Evolutionary conservation across 2,329 filamentous ascomycete genomes (phyloP).

Genomic region (Penicillium polonicum): DNA sequence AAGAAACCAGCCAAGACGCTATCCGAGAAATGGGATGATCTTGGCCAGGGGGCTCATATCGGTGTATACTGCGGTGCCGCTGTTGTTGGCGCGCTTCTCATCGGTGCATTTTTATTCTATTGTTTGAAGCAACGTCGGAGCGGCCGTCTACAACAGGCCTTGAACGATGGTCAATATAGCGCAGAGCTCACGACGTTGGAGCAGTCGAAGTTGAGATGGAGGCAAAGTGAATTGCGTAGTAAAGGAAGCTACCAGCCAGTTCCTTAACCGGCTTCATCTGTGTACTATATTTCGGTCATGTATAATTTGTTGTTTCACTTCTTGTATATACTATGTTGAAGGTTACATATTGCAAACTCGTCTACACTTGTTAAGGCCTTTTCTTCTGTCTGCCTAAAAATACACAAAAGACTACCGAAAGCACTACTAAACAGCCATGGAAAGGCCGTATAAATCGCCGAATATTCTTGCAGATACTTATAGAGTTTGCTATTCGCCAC

Average conservation of each 20-base stretch:
- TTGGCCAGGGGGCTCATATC: slow-evolving; percentile 12
- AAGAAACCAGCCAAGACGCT: slow-evolving; percentile 11
- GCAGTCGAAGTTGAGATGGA: slow-evolving; percentile 12
- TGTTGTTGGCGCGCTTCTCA: slow-evolving; percentile 4
- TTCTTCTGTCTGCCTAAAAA: too few species aligned
- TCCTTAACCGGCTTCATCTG: background rate
- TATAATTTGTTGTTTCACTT: background rate
- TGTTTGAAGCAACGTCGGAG: slow-evolving; percentile 14
- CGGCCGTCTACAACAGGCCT: slow-evolving; percentile 15
- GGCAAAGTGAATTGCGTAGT: slow-evolving; percentile 13
- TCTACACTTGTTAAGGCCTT: too few species aligned
- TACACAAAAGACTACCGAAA: too few species aligned
- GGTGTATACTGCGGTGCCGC: slow-evolving; percentile 12
- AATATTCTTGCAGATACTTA: too few species aligned
- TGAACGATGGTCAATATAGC: slow-evolving; percentile 8
- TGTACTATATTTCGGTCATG: background rate
- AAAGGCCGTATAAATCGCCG: background rate
- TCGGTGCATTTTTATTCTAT: slow-evolving; percentile 9
- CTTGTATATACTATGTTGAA: background rate
- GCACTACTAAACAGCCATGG: background rate
- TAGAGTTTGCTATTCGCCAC: background rate
- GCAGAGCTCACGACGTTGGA: slow-evolving; percentile 12
- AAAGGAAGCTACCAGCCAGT: slow-evolving; percentile 15
- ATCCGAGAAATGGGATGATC: slow-evolving; percentile 16
- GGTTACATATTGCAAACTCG: background rate